These are phyloP conservation scores for Kalanchoe fedtschenkoi DNA, from an alignment of 164 flowering plant genomes.

Conservation along the genomic window DNA sequence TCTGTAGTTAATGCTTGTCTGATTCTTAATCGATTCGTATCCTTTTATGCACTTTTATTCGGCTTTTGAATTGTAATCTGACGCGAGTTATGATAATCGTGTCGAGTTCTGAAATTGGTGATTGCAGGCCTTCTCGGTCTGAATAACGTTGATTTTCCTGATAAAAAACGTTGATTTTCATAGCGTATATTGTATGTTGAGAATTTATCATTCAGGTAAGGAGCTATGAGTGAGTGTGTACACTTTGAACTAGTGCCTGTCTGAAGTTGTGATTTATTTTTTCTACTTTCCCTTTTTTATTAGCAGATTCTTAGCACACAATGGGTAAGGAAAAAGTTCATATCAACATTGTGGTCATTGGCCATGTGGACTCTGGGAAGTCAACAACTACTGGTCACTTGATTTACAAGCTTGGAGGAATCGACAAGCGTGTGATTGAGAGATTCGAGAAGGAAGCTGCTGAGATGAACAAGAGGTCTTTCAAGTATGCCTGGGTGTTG, in stretches of 20 bases:
- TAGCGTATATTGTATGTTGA: too few relatives aligned
- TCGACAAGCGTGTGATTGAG: conserved; percentile 29
- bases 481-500: conserved; percentile 55
- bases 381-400: conserved; percentile 17
- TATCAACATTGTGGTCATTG: conserved; percentile 56
- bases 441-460: conserved; percentile 54
- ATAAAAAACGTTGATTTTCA: too few relatives aligned
- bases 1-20: not conserved
- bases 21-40: too few relatives aligned
- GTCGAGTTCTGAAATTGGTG: not conserved
- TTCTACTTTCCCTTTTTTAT: not conserved
- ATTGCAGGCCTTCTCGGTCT: too few relatives aligned
- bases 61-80: not conserved
- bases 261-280: not conserved
- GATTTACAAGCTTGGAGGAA: conserved; percentile 28
- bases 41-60: too few relatives aligned
- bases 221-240: too few relatives aligned
- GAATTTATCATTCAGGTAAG: too few relatives aligned
- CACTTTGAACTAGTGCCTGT: too few relatives aligned
- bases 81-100: not conserved
- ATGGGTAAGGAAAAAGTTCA: conserved; percentile 63
- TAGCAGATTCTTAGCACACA: not conserved
- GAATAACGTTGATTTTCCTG: too few relatives aligned
- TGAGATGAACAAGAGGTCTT: conserved; percentile 56
- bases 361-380: conserved; percentile 54